Conservation (phyloP, 164 flowering plant species). For the Liquidambar formosana region DNA sequence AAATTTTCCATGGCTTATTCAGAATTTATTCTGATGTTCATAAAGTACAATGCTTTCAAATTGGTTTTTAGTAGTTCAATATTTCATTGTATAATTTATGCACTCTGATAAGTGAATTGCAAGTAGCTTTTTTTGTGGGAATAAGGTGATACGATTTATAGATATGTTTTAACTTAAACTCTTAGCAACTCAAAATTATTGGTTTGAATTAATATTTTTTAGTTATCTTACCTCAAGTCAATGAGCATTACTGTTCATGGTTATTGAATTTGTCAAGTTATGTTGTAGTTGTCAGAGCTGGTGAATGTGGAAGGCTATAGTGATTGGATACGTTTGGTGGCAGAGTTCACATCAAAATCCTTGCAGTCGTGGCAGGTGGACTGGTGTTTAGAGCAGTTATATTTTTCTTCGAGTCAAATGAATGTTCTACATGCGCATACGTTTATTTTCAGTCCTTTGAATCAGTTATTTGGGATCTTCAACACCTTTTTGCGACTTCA, state of each 20-base stretch:
- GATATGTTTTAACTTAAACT: background rate
- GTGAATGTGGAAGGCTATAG: conserved; percentile 93
- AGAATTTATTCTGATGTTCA: too few species aligned
- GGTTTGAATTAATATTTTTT: background rate
- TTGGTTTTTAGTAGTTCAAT: background rate
- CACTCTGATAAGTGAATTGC: background rate
- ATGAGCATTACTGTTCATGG: background rate
- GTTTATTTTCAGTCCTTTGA: background rate
- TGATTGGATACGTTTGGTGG: conserved; percentile 95
- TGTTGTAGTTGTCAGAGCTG: conserved; percentile 86
- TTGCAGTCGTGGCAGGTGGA: conserved; percentile 96
- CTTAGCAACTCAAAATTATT: background rate
- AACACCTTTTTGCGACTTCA: conserved; percentile 4
- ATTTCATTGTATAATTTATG: background rate
- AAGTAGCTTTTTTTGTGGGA: background rate
- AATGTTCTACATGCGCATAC: background rate
- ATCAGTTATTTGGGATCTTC: background rate
- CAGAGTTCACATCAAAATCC: conserved; percentile 89
- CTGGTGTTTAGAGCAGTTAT: conserved; percentile 1
- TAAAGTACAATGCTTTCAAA: too few species aligned
- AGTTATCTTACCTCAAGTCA: conserved; percentile 3
- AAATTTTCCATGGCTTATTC: background rate
- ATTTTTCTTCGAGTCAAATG: background rate
- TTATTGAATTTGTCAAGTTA: conserved; percentile 6
- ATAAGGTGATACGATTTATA: background rate